Evolutionary conservation across 169 alveolate species (phyloP).

Genomic region (Cryptosporidium viatorum): DNA sequence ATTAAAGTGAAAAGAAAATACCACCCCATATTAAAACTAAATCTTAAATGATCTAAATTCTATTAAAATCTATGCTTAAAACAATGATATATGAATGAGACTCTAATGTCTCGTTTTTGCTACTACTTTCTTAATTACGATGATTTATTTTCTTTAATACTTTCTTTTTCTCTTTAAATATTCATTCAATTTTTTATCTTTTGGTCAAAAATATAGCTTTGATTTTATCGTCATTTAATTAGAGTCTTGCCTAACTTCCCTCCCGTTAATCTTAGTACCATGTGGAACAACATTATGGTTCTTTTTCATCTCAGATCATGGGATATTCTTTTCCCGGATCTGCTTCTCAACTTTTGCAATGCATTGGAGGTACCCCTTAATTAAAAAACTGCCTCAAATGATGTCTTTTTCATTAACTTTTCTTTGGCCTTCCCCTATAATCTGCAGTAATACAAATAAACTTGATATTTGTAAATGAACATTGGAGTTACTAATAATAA

Average conservation of each 20-base stretch:
- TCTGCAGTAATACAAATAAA: background rate
- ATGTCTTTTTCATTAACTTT: background rate
- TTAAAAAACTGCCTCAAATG: background rate
- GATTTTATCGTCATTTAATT: background rate
- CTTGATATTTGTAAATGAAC: background rate
- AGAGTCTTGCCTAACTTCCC: background rate
- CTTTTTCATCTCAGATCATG: background rate
- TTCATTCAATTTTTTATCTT: background rate
- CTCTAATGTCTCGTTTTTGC: background rate
- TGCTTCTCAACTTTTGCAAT: background rate
- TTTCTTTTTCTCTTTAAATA: background rate
- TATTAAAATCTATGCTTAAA: constrained; percentile 6
- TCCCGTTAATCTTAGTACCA: too few relatives aligned
- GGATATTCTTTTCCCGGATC: background rate
- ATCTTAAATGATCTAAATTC: constrained; percentile 1
- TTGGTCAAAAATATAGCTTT: too few relatives aligned
- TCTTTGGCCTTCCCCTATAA: background rate
- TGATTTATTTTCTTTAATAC: background rate
- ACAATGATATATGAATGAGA: background rate
- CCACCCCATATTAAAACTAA: constrained; percentile 5
- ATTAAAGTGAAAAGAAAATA: background rate
- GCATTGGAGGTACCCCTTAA: background rate
- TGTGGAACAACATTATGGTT: too few relatives aligned
- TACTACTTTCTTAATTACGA: background rate
- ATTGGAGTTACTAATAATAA: background rate